Evolutionary conservation across 441 rosid genomes (phyloP), one percentile per base, ranked within the genome.

Genomic region (Corymbia citriodora): DNA sequence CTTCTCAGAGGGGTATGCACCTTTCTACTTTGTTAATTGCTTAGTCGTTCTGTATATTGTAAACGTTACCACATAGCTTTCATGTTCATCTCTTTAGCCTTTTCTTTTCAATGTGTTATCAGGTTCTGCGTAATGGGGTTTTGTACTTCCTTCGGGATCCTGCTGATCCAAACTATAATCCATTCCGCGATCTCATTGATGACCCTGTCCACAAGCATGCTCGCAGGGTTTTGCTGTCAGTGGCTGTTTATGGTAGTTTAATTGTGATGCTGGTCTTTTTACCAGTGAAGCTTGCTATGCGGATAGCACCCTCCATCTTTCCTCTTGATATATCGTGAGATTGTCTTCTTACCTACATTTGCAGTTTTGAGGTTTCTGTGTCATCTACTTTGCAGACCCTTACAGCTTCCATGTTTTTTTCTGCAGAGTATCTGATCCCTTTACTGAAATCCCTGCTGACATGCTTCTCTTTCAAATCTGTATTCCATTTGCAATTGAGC

Each of bases 131-230:
- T 36, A 95, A 92, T 91, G 99, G 98, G 90, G 99, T 97, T 90
- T 91, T 98, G 57, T 97, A 96, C 93, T 98, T 98, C 90, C 97
- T 98, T 86, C 95, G 99, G 90, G 98, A 97, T 93, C 99, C 99
- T 33, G 99, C 98, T 87, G 99, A 98, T 95, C 99, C 99, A 79
- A 96, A 98, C 92, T 97, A 97, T 93, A 97, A 97, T 89, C 98
- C 99, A 33, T 98, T 98, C 91, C 98, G 99, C 33, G 98, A 96
- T 97, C 94, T 98, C 90, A 98, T 98, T 90, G 99, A 98, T 93
- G 99, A 98, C 94, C 98, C 99, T 79, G 99, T 96, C 87, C 99
- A 96, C 95, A 97, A 98, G 93, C 98, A 97, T 95, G 99, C 98
- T 90, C 97, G 99, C 89, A 96, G 98, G 90, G 99, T 97, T 92